phyloP scores from a whole-genome alignment of 306 rosid genomes.

The Dalbergia cochinchinensis region DNA sequence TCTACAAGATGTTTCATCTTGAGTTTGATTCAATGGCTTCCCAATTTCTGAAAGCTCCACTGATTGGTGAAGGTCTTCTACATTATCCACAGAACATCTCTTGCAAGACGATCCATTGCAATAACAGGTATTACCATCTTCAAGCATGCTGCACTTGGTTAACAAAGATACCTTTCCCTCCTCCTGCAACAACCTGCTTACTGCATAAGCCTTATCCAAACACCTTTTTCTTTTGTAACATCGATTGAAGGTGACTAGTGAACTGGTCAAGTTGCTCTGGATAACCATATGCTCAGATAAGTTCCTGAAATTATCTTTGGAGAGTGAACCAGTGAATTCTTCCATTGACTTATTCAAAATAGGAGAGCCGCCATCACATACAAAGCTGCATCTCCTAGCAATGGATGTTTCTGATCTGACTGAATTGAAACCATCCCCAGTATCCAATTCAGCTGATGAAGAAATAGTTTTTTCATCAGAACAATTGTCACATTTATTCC shows the following conservation, averaged over 20 bases:
- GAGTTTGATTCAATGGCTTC: slow-evolving; percentile 33
- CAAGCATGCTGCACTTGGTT: slow-evolving; percentile 51
- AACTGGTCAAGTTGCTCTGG: slow-evolving; percentile 44
- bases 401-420: slow-evolving; percentile 38
- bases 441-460: slow-evolving; percentile 35
- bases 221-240: slow-evolving; percentile 59
- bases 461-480: slow-evolving; percentile 42
- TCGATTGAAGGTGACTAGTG: slow-evolving; percentile 60
- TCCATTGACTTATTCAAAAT: slow-evolving; percentile 46
- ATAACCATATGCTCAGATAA: slow-evolving; percentile 31
- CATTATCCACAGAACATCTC: slow-evolving; percentile 44
- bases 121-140: slow-evolving; percentile 44
- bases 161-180: slow-evolving; percentile 50
- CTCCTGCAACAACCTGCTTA: slow-evolving; percentile 29
- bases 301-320: slow-evolving; percentile 42
- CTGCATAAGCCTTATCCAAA: slow-evolving; percentile 43
- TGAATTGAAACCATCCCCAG: slow-evolving; percentile 39
- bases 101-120: slow-evolving; percentile 46
- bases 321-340: slow-evolving; percentile 43
- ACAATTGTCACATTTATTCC: slow-evolving; percentile 35
- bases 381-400: slow-evolving; percentile 41
- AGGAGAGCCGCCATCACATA: slow-evolving; percentile 33
- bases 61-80: slow-evolving; percentile 50
- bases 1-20: slow-evolving; percentile 43
- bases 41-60: slow-evolving; percentile 47